These are phyloP conservation scores for Paramecium tetraurelia DNA, from an alignment of 73 alveolate genomes.

Conservation along the genomic window DNA sequence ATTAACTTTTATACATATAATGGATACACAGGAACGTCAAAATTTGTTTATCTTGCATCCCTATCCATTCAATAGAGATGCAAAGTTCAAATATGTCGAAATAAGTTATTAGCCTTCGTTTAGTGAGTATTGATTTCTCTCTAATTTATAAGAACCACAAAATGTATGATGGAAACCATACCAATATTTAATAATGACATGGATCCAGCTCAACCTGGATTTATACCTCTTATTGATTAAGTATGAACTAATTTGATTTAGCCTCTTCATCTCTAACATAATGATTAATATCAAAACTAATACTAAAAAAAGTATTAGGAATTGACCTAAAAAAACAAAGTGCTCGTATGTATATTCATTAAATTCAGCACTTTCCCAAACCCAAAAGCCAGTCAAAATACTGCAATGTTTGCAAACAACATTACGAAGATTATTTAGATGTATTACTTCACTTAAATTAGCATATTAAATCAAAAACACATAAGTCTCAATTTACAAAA, in stretches of 20 bases:
- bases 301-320: not conserved
- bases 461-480: not conserved
- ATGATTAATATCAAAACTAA: not conserved
- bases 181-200: not conserved
- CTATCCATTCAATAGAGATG: not conserved
- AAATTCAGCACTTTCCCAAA: not conserved
- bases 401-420: not conserved
- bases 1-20: not conserved
- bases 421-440: not conserved
- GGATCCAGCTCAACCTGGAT: not conserved
- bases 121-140: not conserved
- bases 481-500: not conserved
- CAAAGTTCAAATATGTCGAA: not conserved
- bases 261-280: not conserved
- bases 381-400: not conserved
- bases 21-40: not conserved
- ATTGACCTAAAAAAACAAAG: not conserved
- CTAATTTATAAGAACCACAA: not conserved
- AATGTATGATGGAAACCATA: slow-evolving; percentile 9
- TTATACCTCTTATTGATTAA: not conserved
- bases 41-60: not conserved
- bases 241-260: not conserved
- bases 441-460: not conserved
- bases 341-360: not conserved
- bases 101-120: not conserved